Evolutionary conservation across 106 monocot species (phyloP).

Genomic region (Triglochin maritima): DNA sequence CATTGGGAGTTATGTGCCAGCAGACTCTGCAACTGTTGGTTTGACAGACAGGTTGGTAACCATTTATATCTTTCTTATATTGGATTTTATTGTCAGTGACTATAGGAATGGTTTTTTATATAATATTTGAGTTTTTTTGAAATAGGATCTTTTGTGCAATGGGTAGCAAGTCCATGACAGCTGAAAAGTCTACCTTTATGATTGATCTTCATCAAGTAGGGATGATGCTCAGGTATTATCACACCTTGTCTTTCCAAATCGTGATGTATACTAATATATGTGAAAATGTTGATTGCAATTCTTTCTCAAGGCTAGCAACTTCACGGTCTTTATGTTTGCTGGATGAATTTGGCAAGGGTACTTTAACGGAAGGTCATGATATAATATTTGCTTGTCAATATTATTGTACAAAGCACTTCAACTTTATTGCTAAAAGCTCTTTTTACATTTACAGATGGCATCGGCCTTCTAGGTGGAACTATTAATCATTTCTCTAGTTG

Average conservation of each 20-base stretch:
- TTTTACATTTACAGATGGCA: constrained; percentile 46
- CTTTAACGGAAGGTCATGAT: constrained; percentile 72
- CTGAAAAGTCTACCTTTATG: constrained; percentile 94
- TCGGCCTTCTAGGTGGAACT: constrained; percentile 88
- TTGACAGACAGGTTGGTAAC: constrained; percentile 70
- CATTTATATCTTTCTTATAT: not conserved
- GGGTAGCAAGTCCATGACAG: constrained; percentile 75
- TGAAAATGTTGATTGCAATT: not conserved
- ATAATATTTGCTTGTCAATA: not conserved
- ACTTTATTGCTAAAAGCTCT: no score
- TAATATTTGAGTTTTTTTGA: not conserved
- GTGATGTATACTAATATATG: not conserved
- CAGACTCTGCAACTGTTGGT: constrained; percentile 81
- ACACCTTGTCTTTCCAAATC: not conserved
- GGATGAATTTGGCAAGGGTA: constrained; percentile 99
- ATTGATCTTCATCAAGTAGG: constrained; percentile 99
- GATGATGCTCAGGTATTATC: constrained; percentile 76
- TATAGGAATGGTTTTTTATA: not conserved
- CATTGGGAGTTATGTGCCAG: constrained; percentile 98
- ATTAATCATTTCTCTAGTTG: constrained; percentile 70
- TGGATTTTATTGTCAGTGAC: not conserved
- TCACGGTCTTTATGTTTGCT: constrained; percentile 79
- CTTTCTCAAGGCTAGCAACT: constrained; percentile 64
- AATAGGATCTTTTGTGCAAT: constrained; percentile 89
- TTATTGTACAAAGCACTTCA: not conserved